Base-by-base conservation (phyloP, 192 early-diverging fungal species). In the Fimicolochytrium jonesii region DNA sequence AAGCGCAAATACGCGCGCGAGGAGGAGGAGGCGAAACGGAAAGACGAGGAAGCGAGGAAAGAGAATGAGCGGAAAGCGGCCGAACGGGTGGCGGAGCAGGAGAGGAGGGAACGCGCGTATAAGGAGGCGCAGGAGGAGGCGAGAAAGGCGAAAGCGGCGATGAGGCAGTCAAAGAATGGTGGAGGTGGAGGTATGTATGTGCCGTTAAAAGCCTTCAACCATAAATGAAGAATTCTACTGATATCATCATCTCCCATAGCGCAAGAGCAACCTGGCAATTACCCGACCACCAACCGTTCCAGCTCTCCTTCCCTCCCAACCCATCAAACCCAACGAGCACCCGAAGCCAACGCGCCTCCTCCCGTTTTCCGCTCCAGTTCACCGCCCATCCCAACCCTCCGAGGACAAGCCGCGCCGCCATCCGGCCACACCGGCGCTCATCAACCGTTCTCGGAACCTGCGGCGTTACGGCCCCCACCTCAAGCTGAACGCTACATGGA, bases 1-100 rank as follows among this genome's bases (percentile, higher is more conserved):
- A n/a, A 64, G 22, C 42, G 37, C 11, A 58, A 50, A 37, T 73
- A 73, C 53, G 64, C 61, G n/a, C 25, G 62, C 29, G 72, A 73
- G 29, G 32, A 48, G 11, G 72, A 74, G 29, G 72, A 73, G 50
- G 61, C 47, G 30, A 18, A 59, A 9, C 23, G 46, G 25, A 72
- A 72, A 47, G 70, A 59, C 44, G 66, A 62, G 34, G 60, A 34
- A 31, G 60, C 46, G 18, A 15, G 26, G 37, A 5, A 10, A 18
- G 60, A 62, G 36, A 41, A 26, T 11, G 60, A 52, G 2, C 30
- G 39, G 6, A 62, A 62, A 34, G 33, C 22, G 28, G 32, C 29
- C 6, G 60, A 62, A 34, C 32, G 46, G 30, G 23, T n/a, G 36
- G 20, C 18, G 20, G 60, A 62, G 35, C 60, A 62, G 33, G 47